phyloP scores from a whole-genome alignment of 768 basidiomycete species.

The Suillus subluteus region DNA sequence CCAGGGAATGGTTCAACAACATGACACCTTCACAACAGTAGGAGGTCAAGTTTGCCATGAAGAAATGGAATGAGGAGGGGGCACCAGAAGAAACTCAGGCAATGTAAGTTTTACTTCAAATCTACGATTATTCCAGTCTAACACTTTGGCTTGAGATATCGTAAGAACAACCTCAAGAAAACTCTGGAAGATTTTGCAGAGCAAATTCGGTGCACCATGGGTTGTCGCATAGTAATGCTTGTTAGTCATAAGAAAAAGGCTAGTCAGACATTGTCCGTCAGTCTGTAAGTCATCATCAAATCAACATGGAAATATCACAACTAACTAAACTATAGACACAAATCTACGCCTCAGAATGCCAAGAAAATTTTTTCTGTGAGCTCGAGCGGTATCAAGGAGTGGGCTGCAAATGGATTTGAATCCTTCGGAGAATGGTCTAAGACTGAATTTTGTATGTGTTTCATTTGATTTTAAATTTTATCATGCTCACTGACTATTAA shows the following conservation, averaged over 20 bases:
- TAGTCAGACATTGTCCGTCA: not conserved
- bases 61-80: too few relatives aligned
- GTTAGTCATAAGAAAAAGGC: conserved; percentile 1
- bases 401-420: not conserved
- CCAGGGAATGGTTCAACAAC: too few relatives aligned
- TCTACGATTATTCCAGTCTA: too few relatives aligned
- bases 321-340: not conserved
- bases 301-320: not conserved
- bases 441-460: not conserved
- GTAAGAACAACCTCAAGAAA: conserved; percentile 3
- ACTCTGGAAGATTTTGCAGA: not conserved
- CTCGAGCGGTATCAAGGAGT: not conserved
- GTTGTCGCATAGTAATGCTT: not conserved
- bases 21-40: too few relatives aligned
- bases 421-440: not conserved
- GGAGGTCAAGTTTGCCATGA: too few relatives aligned
- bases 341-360: not conserved
- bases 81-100: too few relatives aligned
- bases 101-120: too few relatives aligned
- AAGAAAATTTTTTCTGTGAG: not conserved
- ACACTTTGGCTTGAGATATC: too few relatives aligned
- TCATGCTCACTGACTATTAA: too few relatives aligned
- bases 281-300: not conserved
- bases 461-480: too few relatives aligned
- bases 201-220: not conserved